A percentile compares a stretch with the other conserved stretches of the same genome.
These are phyloP conservation scores for Camelina hispida DNA, from an alignment of 345 rosid genomes.

Conservation along the genomic window DNA sequence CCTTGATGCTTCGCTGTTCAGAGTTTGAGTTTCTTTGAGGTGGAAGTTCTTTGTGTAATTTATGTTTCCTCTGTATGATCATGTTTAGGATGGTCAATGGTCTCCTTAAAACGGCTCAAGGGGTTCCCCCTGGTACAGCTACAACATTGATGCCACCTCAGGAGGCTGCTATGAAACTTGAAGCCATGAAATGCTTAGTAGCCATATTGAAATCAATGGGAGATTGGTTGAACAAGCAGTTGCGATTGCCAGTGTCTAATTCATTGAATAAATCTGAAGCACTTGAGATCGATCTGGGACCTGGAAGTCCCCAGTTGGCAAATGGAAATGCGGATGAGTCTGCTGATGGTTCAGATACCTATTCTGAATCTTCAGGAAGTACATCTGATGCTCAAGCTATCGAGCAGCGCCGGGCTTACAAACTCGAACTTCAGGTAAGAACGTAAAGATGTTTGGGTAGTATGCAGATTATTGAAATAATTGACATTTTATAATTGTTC, in stretches of 20 bases:
- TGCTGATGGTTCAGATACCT: conserved; percentile 57
- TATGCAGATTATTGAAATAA: conserved; percentile 1
- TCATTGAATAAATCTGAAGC: conserved; percentile 40
- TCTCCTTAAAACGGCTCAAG: conserved; percentile 85
- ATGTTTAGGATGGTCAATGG: conserved; percentile 87
- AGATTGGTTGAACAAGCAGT: conserved; percentile 81
- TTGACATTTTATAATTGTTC: conserved; percentile 7
- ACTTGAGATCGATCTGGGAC: conserved; percentile 35
- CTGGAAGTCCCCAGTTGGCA: conserved; percentile 52
- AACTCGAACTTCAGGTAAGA: conserved; percentile 86
- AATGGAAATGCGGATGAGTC: conserved; percentile 62
- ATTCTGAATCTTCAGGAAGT: conserved; percentile 64
- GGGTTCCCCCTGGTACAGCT: conserved; percentile 79
- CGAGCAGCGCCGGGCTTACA: conserved; percentile 86
- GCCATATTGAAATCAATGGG: conserved; percentile 81
- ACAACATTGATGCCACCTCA: conserved; percentile 76
- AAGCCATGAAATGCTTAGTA: conserved; percentile 91
- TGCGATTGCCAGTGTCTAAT: conserved; percentile 42
- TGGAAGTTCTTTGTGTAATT: conserved; percentile 33
- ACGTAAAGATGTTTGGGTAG: conserved; percentile 27
- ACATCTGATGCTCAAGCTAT: conserved; percentile 73
- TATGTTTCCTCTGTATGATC: conserved; percentile 36
- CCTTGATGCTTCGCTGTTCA: conserved; percentile 25
- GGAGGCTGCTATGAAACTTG: conserved; percentile 75
- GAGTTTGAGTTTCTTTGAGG: conserved; percentile 12